Conservation (phyloP, 306 rosid species). For the Notholithocarpus densiflorus region DNA sequence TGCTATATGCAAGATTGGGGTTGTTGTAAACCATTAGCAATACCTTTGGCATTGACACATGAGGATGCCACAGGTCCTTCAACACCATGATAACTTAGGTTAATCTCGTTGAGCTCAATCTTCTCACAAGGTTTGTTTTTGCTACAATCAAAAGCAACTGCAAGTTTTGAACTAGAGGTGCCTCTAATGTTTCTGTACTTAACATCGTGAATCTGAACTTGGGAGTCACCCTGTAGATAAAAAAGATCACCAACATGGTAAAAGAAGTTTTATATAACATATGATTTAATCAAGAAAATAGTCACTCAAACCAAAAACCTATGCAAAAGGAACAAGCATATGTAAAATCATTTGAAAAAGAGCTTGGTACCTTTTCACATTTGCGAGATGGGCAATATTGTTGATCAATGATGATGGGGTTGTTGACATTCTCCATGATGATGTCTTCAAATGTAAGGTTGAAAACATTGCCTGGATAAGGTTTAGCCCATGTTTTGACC, state of each 20-base stretch:
- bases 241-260: not conserved
- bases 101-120: constrained; percentile 10
- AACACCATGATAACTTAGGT: not conserved
- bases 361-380: constrained; percentile 15
- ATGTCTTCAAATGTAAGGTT: constrained; percentile 15
- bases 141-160: constrained; percentile 22
- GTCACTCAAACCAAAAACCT: too few species aligned
- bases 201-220: constrained; percentile 22
- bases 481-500: constrained; percentile 34
- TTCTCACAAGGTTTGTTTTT: constrained; percentile 16
- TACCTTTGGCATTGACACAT: constrained; percentile 18
- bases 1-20: constrained; percentile 10
- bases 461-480: constrained; percentile 2
- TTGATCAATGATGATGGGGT: constrained; percentile 45
- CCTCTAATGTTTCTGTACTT: constrained; percentile 25
- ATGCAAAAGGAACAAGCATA: too few species aligned
- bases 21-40: constrained; percentile 1
- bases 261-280: not conserved
- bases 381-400: constrained; percentile 23
- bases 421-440: constrained; percentile 4
- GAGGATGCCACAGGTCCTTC: constrained; percentile 2
- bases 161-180: constrained; percentile 13
- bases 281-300: too few species aligned
- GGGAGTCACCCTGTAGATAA: not conserved
- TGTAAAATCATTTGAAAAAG: not conserved